Evolutionary conservation across 768 basidiomycete genomes (phyloP).

Genomic region (Imleria badia): DNA sequence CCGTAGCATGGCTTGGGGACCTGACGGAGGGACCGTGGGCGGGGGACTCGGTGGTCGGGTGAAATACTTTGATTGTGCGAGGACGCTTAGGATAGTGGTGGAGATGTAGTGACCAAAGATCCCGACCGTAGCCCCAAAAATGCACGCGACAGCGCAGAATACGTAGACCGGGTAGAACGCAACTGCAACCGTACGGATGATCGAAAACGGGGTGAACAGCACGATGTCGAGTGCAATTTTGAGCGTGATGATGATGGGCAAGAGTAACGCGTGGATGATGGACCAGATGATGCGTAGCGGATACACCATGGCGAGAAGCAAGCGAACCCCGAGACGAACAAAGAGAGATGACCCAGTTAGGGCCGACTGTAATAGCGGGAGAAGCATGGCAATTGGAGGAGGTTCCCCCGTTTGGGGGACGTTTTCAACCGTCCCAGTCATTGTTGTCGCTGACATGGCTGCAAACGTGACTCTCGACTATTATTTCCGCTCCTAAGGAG

Average conservation of each 20-base stretch:
- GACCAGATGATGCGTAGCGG: conserved; percentile 27
- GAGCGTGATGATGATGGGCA: conserved; percentile 46
- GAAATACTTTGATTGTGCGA: conserved; percentile 16
- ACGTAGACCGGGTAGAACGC: conserved; percentile 56
- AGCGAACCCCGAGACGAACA: conserved; percentile 11
- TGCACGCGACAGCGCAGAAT: conserved; percentile 54
- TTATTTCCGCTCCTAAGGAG: neutral
- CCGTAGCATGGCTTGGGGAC: conserved; percentile 15
- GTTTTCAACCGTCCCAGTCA: neutral
- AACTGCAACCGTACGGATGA: conserved; percentile 39
- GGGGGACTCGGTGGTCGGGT: conserved; percentile 2
- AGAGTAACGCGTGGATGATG: conserved; percentile 41
- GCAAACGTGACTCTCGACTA: neutral
- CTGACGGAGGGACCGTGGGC: neutral
- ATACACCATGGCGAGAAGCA: conserved; percentile 10
- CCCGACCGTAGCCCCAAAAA: conserved; percentile 49
- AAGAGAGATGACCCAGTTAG: conserved; percentile 11
- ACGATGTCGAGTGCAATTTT: conserved; percentile 42
- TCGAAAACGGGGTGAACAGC: conserved; percentile 45
- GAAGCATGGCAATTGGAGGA: conserved; percentile 26
- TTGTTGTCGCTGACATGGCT: conserved; percentile 8
- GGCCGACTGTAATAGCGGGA: conserved; percentile 18
- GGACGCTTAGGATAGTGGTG: conserved; percentile 7
- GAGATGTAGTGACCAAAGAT: conserved; percentile 32
- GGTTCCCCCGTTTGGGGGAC: neutral